A percentile compares a stretch with the other conserved stretches of the same genome.
These are phyloP conservation scores for Fusarium succisae DNA, from an alignment of 2,329 filamentous ascomycete species.

Conservation along the genomic window DNA sequence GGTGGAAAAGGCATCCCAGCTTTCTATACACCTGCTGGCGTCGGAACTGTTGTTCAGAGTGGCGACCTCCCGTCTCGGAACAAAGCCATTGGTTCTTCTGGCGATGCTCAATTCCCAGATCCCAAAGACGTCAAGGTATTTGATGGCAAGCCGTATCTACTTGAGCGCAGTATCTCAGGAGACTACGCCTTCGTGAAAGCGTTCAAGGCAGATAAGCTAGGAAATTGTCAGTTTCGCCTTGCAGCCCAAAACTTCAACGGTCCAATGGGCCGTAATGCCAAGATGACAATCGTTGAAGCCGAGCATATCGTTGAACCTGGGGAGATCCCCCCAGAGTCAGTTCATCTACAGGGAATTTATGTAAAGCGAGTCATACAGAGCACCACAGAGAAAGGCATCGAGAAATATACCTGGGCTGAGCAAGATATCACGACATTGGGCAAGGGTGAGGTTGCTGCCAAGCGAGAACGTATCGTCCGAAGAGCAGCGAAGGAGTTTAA, in stretches of 20 bases:
- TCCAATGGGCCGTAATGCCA: conserved; percentile 91
- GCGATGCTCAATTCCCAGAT: conserved; percentile 70
- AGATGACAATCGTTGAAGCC: conserved; percentile 89
- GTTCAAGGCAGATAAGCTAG: conserved; percentile 89
- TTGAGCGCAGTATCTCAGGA: conserved; percentile 87
- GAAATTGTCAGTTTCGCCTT: conserved; percentile 90
- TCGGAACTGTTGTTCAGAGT: conserved; percentile 90
- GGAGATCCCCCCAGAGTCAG: conserved; percentile 82
- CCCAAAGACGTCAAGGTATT: conserved; percentile 93
- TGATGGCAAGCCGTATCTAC: conserved; percentile 86
- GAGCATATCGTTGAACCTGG: conserved; percentile 92
- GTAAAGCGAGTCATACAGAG: conserved; percentile 88
- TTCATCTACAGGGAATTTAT: conserved; percentile 97
- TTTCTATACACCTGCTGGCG: conserved; percentile 90
- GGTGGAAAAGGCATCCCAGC: conserved; percentile 91
- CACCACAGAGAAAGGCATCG: conserved; percentile 80
- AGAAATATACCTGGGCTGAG: conserved; percentile 84
- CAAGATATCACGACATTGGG: conserved; percentile 68
- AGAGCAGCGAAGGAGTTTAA: conserved; percentile 91
- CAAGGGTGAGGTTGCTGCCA: conserved; percentile 74
- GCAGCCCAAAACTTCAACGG: conserved; percentile 94
- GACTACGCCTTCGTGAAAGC: conserved; percentile 95
- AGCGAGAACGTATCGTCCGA: conserved; percentile 85
- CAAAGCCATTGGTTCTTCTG: conserved; percentile 77
- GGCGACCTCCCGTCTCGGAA: conserved; percentile 86